Conservation (phyloP, 306 rosid species). For the apple (Malus domestica) region ASM211411v1 NC_041800.1:17718501-17719000, state of each 20-base stretch:
- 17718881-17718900: background rate
- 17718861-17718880: background rate
- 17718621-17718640: background rate
- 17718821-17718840: background rate
- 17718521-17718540: background rate
- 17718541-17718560: background rate
- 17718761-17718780: background rate
- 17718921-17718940: background rate
- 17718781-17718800: background rate
- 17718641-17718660: background rate
- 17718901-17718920: background rate
- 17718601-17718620: background rate
- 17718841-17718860: background rate
- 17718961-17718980: background rate
- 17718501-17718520: background rate
- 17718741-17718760: background rate
- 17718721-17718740: background rate
- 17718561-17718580: background rate
- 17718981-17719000: background rate
- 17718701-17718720: background rate
- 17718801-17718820: background rate
- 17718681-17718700: background rate
- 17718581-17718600: background rate
- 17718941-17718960: background rate
- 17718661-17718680: background rate